Percentiles rank a stretch among this genome's conserved stretches.
phyloP scores from a whole-genome alignment of 441 rosid genomes.

The Biscutella laevigata region DNA sequence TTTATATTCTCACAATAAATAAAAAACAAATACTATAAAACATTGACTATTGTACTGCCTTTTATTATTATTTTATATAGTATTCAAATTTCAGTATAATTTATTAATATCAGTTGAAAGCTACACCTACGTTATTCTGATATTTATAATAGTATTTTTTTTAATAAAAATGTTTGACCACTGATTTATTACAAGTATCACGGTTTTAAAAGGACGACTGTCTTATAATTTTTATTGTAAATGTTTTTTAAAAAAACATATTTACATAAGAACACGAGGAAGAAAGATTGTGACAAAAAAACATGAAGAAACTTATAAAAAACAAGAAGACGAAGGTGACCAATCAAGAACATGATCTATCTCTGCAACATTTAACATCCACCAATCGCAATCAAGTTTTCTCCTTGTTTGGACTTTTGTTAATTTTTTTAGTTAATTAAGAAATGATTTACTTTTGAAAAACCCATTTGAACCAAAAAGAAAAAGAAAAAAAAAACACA shows the following conservation, averaged over 20 bases:
- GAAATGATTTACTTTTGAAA: not conserved
- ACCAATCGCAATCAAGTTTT: slow-evolving; percentile 9
- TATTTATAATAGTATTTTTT: too few relatives aligned
- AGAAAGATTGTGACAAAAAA: slow-evolving; percentile 7
- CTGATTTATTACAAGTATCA: too few relatives aligned
- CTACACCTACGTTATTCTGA: too few relatives aligned
- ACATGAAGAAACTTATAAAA: slow-evolving; percentile 20
- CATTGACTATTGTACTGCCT: too few relatives aligned
- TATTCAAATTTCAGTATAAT: too few relatives aligned
- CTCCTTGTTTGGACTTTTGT: slow-evolving; percentile 12
- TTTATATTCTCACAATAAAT: too few relatives aligned
- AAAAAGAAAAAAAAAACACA: not conserved
- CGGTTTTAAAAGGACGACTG: too few relatives aligned
- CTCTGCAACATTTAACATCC: slow-evolving; percentile 20
- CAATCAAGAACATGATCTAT: slow-evolving; percentile 14
- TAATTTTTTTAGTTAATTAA: not conserved
- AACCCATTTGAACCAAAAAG: not conserved
- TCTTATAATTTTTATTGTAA: too few relatives aligned
- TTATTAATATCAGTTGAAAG: too few relatives aligned
- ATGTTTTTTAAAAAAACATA: not conserved
- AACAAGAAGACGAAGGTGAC: slow-evolving; percentile 23
- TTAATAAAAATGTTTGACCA: too few relatives aligned
- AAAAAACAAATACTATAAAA: too few relatives aligned
- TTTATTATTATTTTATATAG: too few relatives aligned
- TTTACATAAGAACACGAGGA: not conserved